A percentile compares a stretch with the other conserved stretches of the same genome.
Evolutionary conservation across 192 early-diverging fungal species (phyloP).

Genomic region (Linnemannia schmuckeri): DNA sequence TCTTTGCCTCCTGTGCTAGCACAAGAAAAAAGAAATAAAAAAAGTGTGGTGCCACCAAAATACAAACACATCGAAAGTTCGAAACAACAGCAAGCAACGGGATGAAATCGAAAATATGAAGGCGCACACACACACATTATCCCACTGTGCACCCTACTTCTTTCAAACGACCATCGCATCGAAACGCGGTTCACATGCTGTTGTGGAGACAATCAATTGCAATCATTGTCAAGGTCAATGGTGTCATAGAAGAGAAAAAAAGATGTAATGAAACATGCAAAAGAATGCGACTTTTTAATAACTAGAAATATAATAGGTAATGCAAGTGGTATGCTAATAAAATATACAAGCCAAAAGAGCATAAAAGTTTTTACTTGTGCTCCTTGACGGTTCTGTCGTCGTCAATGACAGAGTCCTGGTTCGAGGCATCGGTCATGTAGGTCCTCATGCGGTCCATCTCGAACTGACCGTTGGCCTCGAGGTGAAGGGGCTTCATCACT

Average conservation of each 20-base stretch:
- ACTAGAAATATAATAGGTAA: not conserved
- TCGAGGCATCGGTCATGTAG: conserved; percentile 12
- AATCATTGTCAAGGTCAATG: not conserved
- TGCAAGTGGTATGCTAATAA: conserved; percentile 6
- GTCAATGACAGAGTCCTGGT: conserved; percentile 28
- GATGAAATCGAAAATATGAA: too few species aligned
- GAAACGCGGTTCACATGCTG: too few species aligned
- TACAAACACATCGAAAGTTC: too few species aligned
- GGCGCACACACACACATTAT: too few species aligned
- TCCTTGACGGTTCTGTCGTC: not conserved
- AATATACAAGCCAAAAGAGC: not conserved
- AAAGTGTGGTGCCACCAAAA: too few species aligned
- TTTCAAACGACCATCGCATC: too few species aligned
- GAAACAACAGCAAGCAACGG: too few species aligned
- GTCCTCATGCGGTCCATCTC: conserved; percentile 46
- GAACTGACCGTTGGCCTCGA: conserved; percentile 7
- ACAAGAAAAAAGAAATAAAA: too few species aligned
- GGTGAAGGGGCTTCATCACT: conserved; percentile 28
- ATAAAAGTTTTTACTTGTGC: not conserved
- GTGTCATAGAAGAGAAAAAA: not conserved
- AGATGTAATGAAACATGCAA: not conserved
- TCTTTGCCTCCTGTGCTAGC: not conserved
- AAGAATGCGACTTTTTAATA: not conserved
- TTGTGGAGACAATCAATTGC: too few species aligned
- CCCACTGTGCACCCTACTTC: too few species aligned